A percentile compares a stretch with the other conserved stretches of the same genome.
Evolutionary conservation across 2,329 filamentous ascomycete genomes (phyloP).

Genomic region (Sordariomycetes sp.): DNA sequence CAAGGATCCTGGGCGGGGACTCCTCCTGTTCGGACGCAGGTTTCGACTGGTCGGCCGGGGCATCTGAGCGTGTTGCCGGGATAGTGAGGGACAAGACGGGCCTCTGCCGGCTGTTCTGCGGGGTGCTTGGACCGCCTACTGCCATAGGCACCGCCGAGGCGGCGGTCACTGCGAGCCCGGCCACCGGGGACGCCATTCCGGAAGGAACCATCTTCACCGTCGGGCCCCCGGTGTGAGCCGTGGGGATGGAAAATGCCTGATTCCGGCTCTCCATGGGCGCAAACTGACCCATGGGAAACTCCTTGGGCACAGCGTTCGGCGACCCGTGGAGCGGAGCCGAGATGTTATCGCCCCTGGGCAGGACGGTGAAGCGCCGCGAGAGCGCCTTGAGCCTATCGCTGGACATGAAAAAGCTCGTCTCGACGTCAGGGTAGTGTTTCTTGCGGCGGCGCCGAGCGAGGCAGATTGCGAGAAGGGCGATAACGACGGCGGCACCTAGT

Average conservation of each 20-base stretch:
- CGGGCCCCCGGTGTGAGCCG: constrained; percentile 1
- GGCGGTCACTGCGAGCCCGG: neutral
- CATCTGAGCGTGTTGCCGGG: neutral
- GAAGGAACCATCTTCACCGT: constrained; percentile 10
- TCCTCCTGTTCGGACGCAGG: neutral
- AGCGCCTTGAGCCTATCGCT: constrained; percentile 14
- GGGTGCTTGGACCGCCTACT: constrained; percentile 4
- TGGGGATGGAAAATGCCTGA: neutral
- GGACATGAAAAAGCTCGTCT: constrained; percentile 22
- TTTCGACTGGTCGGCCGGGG: neutral
- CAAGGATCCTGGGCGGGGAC: neutral
- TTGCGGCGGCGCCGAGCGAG: constrained; percentile 27
- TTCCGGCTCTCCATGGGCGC: neutral
- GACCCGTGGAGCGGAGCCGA: constrained; percentile 22
- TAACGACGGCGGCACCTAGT: constrained; percentile 29
- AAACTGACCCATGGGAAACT: constrained; percentile 6
- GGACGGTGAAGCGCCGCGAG: neutral
- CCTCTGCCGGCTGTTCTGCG: neutral
- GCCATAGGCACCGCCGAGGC: neutral
- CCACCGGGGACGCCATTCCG: constrained; percentile 8
- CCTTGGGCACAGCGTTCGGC: neutral
- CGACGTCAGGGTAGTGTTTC: constrained; percentile 21
- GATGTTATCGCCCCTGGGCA: constrained; percentile 18
- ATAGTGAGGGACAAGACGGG: neutral
- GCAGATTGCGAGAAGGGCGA: constrained; percentile 34